Percentiles rank a stretch among this genome's conserved stretches.
These are phyloP conservation scores for Angomonas ambiguus DNA, from an alignment of 208 protist genomes.

Conservation along the genomic window DNA sequence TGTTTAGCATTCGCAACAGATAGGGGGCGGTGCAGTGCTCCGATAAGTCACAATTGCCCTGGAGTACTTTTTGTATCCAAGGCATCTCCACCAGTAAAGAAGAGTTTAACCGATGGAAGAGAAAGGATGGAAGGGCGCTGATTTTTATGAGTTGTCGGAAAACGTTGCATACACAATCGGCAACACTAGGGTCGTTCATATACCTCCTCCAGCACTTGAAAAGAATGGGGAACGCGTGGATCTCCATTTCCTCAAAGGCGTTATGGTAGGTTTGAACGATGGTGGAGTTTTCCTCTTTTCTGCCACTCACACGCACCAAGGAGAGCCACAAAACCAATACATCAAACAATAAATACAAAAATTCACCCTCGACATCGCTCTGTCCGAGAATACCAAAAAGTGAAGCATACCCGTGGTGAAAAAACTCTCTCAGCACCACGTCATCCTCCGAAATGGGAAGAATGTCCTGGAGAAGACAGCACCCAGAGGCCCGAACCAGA, in stretches of 20 bases:
- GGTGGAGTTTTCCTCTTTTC: not conserved
- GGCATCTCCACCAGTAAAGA: conserved; percentile 13
- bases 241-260: conserved; percentile 5
- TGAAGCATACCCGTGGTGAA: not conserved
- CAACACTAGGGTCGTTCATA: conserved; percentile 60
- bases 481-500: conserved; percentile 21
- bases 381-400: not conserved
- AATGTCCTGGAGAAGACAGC: conserved; percentile 30
- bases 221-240: conserved; percentile 18
- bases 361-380: conserved; percentile 13
- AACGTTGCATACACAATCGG: conserved; percentile 33
- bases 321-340: conserved; percentile 19
- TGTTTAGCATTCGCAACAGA: conserved; percentile 25
- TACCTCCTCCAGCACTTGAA: conserved; percentile 56
- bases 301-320: not conserved
- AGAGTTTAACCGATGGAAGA: conserved; percentile 1
- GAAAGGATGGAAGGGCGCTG: not conserved
- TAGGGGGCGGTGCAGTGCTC: conserved; percentile 20
- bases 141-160: conserved; percentile 23
- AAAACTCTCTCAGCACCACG: not conserved
- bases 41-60: conserved; percentile 4
- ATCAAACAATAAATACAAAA: conserved; percentile 34
- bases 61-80: conserved; percentile 14
- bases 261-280: not conserved
- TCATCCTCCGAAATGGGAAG: not conserved